phyloP scores from a whole-genome alignment of 2,329 filamentous ascomycete species.

The Pyricularia pennisetigena region DNA sequence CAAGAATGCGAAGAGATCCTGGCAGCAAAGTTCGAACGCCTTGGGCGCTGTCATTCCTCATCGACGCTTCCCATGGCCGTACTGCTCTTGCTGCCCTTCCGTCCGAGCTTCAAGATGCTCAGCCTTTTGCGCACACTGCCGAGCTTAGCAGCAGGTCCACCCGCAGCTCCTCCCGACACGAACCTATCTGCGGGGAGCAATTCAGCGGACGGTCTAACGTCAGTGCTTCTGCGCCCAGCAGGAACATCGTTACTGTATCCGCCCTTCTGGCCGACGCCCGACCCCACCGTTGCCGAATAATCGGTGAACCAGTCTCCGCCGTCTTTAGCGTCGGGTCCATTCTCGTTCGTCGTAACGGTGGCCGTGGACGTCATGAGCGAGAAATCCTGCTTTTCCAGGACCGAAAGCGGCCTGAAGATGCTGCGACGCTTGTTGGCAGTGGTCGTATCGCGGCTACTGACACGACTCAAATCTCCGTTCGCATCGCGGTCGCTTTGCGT shows the following conservation, averaged over 20 bases:
- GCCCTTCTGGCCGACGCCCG: neutral
- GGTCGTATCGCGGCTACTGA: constrained; percentile 14
- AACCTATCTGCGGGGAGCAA: constrained; percentile 3
- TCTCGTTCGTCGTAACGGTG: neutral
- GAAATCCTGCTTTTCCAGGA: neutral
- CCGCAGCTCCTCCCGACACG: constrained; percentile 13
- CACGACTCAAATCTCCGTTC: constrained; percentile 20
- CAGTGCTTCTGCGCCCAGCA: constrained; percentile 13
- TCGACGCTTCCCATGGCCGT: constrained; percentile 43
- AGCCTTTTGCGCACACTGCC: constrained; percentile 68
- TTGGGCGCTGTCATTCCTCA: constrained; percentile 33
- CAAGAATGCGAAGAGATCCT: neutral
- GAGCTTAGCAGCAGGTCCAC: constrained; percentile 14
- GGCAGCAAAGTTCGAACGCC: neutral
- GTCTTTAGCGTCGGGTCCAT: constrained; percentile 8
- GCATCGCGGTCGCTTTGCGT: constrained; percentile 14
- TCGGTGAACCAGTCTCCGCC: constrained; percentile 21
- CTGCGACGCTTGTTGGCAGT: constrained; percentile 29
- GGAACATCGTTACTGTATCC: neutral
- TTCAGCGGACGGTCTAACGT: constrained; percentile 7
- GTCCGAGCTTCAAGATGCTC: constrained; percentile 66
- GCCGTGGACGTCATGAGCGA: neutral
- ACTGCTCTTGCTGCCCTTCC: constrained; percentile 51
- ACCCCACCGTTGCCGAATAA: constrained; percentile 11
- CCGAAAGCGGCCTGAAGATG: constrained; percentile 30